Percentiles rank a stretch among this genome's conserved stretches.
These are phyloP conservation scores for Stephanodiscus minutulus DNA, from an alignment of 108 stramenopile species.

Conservation along the genomic window DNA sequence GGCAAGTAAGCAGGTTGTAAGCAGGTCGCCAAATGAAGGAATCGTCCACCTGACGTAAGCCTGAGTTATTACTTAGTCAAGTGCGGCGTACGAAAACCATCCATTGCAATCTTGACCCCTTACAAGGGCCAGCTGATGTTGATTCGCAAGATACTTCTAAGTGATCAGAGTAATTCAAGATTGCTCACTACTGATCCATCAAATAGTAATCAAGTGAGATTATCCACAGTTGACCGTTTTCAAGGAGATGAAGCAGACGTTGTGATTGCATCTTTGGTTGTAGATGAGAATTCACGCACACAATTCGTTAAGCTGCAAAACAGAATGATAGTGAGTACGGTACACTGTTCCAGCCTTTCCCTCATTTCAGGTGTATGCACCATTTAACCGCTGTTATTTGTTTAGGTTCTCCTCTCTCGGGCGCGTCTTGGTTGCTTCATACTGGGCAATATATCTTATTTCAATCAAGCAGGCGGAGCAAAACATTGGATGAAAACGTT, in stretches of 20 bases:
- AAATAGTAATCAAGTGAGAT: slow-evolving; percentile 14
- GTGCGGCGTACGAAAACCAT: slow-evolving; percentile 39
- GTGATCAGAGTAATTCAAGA: slow-evolving; percentile 9
- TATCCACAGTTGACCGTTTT: slow-evolving; percentile 53
- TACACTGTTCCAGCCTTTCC: not conserved
- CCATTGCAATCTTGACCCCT: slow-evolving; percentile 54
- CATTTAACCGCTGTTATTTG: not conserved
- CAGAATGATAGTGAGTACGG: slow-evolving; percentile 31
- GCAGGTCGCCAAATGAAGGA: too few species aligned
- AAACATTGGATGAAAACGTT: slow-evolving; percentile 43
- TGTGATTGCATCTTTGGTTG: slow-evolving; percentile 46
- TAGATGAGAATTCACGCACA: slow-evolving; percentile 48
- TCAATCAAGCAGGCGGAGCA: slow-evolving; percentile 19
- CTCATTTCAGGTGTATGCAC: not conserved
- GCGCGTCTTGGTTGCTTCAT: slow-evolving; percentile 49
- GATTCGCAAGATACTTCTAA: slow-evolving; percentile 33
- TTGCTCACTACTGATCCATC: slow-evolving; percentile 25
- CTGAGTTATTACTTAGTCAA: slow-evolving; percentile 37
- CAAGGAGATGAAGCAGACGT: slow-evolving; percentile 59
- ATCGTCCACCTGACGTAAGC: too few species aligned
- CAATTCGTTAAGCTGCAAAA: slow-evolving; percentile 44
- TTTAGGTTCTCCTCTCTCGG: slow-evolving; percentile 35
- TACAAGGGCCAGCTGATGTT: slow-evolving; percentile 53
- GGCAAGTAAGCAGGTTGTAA: too few species aligned
- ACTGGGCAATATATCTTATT: slow-evolving; percentile 44